Conservation (phyloP, 2,329 filamentous ascomycete genomes). For the Aspergillus arachidicola region DNA sequence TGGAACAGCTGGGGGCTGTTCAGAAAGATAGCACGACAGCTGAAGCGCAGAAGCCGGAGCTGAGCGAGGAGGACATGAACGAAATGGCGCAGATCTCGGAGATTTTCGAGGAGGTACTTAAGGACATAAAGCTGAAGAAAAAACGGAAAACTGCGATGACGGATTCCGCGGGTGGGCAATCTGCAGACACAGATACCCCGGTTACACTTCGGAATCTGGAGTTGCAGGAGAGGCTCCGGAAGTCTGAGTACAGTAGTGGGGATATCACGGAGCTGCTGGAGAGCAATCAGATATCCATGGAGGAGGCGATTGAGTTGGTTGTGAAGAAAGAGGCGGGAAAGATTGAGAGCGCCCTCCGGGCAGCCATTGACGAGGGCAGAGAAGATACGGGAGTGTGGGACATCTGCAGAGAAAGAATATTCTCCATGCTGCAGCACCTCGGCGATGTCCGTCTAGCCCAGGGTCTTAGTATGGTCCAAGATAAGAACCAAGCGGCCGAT, state of each 20-base stretch:
- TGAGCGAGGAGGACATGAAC: constrained; percentile 17
- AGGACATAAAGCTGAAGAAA: constrained; percentile 18
- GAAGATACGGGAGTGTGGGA: constrained; percentile 43
- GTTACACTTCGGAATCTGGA: background rate
- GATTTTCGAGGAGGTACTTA: constrained; percentile 29
- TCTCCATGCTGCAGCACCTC: constrained; percentile 38
- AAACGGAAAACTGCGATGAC: background rate
- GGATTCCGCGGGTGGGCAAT: background rate
- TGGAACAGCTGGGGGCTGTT: constrained; percentile 13
- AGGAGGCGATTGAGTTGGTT: constrained; percentile 28
- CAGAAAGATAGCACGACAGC: background rate
- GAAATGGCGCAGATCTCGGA: constrained; percentile 29
- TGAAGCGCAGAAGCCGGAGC: background rate
- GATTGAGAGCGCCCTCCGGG: constrained; percentile 35
- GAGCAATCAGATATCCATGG: constrained; percentile 20
- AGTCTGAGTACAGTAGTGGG: constrained; percentile 1
- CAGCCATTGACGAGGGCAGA: constrained; percentile 28
- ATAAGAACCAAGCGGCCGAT: background rate
- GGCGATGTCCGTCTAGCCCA: constrained; percentile 11
- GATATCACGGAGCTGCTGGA: constrained; percentile 14
- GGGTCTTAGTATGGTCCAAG: background rate
- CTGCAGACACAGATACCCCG: background rate
- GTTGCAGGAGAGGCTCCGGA: constrained; percentile 2
- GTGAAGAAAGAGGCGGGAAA: constrained; percentile 33
- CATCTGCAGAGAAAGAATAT: constrained; percentile 43